Conservation (phyloP, 805 yeast species). For the Peterozyma xylosa region DNA sequence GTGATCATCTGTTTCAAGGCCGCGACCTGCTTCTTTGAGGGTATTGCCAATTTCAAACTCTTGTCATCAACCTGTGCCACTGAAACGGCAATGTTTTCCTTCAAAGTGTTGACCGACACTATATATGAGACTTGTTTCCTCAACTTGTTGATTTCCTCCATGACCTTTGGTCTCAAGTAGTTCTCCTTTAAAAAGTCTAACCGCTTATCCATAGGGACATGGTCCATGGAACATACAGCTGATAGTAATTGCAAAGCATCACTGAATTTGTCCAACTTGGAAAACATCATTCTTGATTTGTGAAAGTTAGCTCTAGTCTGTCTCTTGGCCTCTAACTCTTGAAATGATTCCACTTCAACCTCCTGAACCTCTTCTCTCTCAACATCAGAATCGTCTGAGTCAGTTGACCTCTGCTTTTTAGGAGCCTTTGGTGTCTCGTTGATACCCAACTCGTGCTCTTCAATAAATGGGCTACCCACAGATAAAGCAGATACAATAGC, state of each 20-base stretch:
- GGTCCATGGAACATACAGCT: slow-evolving; percentile 85
- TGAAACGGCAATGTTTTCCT: slow-evolving; percentile 44
- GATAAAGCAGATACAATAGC: slow-evolving; percentile 89
- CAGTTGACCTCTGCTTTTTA: slow-evolving; percentile 15
- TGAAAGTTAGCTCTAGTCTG: slow-evolving; percentile 42
- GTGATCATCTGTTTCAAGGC: slow-evolving; percentile 88
- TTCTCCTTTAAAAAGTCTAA: slow-evolving; percentile 45
- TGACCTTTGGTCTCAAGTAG: slow-evolving; percentile 67
- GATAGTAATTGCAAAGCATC: slow-evolving; percentile 73
- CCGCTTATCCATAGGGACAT: slow-evolving; percentile 44
- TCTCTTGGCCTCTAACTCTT: slow-evolving; percentile 30
- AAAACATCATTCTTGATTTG: slow-evolving; percentile 52
- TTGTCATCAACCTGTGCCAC: slow-evolving; percentile 28
- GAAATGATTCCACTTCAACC: slow-evolving; percentile 24
- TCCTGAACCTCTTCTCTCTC: slow-evolving; percentile 30
- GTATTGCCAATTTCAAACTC: slow-evolving; percentile 54
- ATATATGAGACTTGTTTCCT: slow-evolving; percentile 74
- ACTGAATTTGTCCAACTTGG: slow-evolving; percentile 61
- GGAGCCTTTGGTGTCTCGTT: slow-evolving; percentile 12
- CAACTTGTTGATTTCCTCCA: slow-evolving; percentile 80
- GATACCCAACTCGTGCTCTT: slow-evolving; percentile 68
- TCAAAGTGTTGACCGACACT: slow-evolving; percentile 57
- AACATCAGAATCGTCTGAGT: slow-evolving; percentile 24
- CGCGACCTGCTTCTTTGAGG: slow-evolving; percentile 59
- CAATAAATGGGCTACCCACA: slow-evolving; percentile 86